Evolutionary conservation across 257 asterid genomes (phyloP).

Genomic region (Fraxinus pennsylvanica): DNA sequence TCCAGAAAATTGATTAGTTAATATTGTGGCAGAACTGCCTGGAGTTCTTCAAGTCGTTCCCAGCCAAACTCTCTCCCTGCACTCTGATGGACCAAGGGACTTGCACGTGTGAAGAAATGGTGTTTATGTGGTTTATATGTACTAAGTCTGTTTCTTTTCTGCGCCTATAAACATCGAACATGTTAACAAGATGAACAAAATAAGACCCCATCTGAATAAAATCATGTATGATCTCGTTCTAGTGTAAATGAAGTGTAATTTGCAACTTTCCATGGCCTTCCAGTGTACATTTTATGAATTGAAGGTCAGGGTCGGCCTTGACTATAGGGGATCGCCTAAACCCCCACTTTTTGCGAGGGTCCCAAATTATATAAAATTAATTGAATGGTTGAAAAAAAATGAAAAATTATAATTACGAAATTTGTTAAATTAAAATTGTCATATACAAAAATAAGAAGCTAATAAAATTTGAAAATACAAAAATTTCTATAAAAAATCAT

Average conservation of each 20-base stretch:
- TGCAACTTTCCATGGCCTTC: not conserved
- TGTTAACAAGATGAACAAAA: not conserved
- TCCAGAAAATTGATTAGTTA: not conserved
- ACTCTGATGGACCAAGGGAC: not conserved
- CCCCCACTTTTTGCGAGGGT: no score
- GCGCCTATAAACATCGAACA: not conserved
- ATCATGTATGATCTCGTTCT: not conserved
- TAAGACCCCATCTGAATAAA: not conserved
- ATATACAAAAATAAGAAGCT: no score
- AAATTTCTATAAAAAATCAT: no score
- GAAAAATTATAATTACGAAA: no score
- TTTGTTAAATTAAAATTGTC: no score
- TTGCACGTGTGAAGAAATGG: not conserved
- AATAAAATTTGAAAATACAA: no score
- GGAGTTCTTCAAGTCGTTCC: constrained; percentile 24
- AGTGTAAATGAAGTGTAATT: no score
- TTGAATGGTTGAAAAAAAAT: no score
- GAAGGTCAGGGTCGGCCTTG: not conserved
- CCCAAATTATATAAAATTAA: no score
- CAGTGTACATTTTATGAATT: not conserved
- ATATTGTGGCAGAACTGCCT: constrained; percentile 5
- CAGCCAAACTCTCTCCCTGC: constrained; percentile 11
- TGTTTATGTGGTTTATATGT: not conserved
- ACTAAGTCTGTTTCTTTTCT: not conserved
- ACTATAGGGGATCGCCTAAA: no score